Conservation (phyloP, 495 filamentous ascomycete species). For the Tuber calosporum region DNA sequence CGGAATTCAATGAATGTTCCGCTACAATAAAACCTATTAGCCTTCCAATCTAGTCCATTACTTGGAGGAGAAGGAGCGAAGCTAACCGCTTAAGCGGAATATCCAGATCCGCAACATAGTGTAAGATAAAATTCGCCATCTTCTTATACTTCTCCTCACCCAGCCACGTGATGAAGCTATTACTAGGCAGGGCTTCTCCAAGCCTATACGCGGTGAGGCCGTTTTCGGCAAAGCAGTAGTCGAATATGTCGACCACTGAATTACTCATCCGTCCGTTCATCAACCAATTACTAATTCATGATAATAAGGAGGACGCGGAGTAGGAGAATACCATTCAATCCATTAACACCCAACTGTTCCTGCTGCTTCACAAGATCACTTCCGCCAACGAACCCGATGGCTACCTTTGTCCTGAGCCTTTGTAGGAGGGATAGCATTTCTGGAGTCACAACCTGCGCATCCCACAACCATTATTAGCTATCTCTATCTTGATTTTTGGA, state of each 20-base stretch:
- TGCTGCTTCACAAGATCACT: conserved; percentile 88
- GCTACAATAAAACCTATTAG: conserved; percentile 40
- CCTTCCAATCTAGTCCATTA: background rate
- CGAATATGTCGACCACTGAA: conserved; percentile 58
- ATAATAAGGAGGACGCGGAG: conserved; percentile 56
- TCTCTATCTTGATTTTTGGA: background rate
- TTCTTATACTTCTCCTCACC: conserved; percentile 89
- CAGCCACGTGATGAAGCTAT: conserved; percentile 84
- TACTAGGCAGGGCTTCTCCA: conserved; percentile 61
- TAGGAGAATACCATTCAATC: conserved; percentile 28
- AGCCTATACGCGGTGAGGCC: conserved; percentile 83
- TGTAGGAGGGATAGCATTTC: conserved; percentile 78
- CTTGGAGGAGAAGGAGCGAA: background rate
- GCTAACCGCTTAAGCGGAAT: conserved; percentile 63
- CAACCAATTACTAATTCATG: background rate
- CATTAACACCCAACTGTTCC: conserved; percentile 69
- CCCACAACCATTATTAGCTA: conserved; percentile 18
- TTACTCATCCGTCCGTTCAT: background rate
- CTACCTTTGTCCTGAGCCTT: conserved; percentile 73
- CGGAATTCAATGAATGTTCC: conserved; percentile 96
- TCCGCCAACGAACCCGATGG: conserved; percentile 85
- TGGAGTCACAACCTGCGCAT: conserved; percentile 55
- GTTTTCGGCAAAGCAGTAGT: conserved; percentile 95
- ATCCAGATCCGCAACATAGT: conserved; percentile 82
- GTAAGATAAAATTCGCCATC: conserved; percentile 75